Conservation (phyloP, 78 protist species). For the Isochrysis galbana region DNA sequence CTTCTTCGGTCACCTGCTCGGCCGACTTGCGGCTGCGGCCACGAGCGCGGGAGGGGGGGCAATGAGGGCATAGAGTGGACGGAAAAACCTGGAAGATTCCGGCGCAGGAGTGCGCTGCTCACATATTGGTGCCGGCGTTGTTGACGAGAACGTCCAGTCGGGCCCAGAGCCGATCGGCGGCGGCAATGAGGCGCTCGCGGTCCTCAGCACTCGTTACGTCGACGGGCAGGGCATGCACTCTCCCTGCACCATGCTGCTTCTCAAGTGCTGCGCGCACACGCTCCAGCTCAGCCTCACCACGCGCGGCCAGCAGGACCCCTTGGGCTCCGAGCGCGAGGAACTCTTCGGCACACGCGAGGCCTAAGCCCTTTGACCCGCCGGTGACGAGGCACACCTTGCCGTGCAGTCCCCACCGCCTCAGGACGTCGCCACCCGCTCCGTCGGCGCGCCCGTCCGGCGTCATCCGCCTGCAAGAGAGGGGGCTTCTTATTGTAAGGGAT, state of each 20-base stretch:
- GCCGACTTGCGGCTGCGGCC: conserved; percentile 43
- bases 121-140: conserved; percentile 44
- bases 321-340: conserved; percentile 3
- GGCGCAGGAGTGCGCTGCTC: no score
- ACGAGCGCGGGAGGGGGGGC: no score
- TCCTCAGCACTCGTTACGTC: neutral
- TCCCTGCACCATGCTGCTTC: neutral
- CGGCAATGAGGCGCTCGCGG: neutral
- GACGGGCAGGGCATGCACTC: neutral
- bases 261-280: neutral
- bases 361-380: conserved; percentile 47
- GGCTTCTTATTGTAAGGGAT: no score
- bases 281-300: neutral
- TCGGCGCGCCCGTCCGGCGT: no score
- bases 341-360: conserved; percentile 31
- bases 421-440: no score
- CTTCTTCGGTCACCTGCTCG: neutral
- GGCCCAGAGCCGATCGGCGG: neutral
- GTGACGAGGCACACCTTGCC: no score
- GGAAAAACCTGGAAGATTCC: no score
- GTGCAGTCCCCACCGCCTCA: no score
- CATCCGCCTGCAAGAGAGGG: no score
- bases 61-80: no score
- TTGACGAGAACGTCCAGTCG: conserved; percentile 26
- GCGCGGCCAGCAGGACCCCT: neutral